Evolutionary conservation across 257 asterid species (phyloP).

Genomic region (Scutellaria barbata): DNA sequence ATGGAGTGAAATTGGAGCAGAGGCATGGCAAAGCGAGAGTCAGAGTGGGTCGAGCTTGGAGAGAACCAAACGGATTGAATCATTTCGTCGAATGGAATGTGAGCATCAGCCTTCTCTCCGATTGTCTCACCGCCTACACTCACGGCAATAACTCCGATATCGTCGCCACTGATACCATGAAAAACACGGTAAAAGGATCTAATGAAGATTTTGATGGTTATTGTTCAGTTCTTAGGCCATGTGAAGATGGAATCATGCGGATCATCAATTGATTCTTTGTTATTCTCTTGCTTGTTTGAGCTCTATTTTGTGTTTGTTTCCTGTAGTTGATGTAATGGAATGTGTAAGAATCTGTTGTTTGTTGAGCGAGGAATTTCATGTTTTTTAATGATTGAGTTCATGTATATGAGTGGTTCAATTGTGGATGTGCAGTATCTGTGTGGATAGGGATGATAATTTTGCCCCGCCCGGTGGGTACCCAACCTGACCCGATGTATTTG

Average conservation of each 20-base stretch:
- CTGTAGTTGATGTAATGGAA: background rate
- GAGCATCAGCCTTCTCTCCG: conserved; percentile 85
- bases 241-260: conserved; percentile 1
- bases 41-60: conserved; percentile 88
- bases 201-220: background rate
- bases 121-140: conserved; percentile 77
- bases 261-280: conserved; percentile 8
- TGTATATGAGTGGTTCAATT: background rate
- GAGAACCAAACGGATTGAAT: conserved; percentile 57
- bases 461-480: too few species aligned
- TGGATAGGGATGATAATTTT: too few species aligned
- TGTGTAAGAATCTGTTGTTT: background rate
- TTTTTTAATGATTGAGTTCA: background rate
- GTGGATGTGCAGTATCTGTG: background rate
- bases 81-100: conserved; percentile 89
- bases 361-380: background rate
- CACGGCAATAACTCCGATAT: conserved; percentile 66
- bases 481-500: too few species aligned
- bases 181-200: conserved; percentile 65
- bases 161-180: conserved; percentile 98
- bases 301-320: background rate
- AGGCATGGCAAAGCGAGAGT: conserved; percentile 91
- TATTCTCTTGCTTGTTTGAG: background rate
- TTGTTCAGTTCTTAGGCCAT: background rate
- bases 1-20: conserved; percentile 69